Evolutionary conservation across 805 yeast genomes (phyloP).

Genomic region (Candida gorgasii): DNA sequence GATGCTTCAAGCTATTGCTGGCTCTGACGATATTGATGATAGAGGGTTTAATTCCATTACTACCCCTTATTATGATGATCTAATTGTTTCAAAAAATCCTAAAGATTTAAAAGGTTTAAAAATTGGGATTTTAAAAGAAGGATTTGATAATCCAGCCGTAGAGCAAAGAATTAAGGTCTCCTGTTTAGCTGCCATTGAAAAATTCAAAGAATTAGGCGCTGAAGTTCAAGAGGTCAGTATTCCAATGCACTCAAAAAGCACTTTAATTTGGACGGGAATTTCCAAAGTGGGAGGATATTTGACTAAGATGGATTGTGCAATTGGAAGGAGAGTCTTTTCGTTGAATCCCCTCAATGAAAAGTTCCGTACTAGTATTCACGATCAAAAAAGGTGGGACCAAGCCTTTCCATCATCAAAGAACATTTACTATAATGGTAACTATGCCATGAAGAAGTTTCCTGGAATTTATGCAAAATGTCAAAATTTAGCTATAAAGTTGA

Average conservation of each 20-base stretch:
- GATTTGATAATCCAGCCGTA: constrained; percentile 33
- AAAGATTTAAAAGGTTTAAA: constrained; percentile 27
- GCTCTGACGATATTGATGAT: constrained; percentile 36
- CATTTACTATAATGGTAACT: constrained; percentile 30
- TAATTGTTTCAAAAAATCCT: constrained; percentile 8
- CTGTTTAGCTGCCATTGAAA: constrained; percentile 27
- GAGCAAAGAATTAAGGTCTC: constrained; percentile 26
- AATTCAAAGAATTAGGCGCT: constrained; percentile 30
- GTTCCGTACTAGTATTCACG: constrained; percentile 3
- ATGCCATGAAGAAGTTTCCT: constrained; percentile 30
- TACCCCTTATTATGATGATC: constrained; percentile 24
- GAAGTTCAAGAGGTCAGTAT: constrained; percentile 33
- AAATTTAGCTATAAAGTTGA: constrained; percentile 31
- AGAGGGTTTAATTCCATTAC: constrained; percentile 21
- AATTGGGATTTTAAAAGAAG: constrained; percentile 34
- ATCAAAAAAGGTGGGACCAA: constrained; percentile 19
- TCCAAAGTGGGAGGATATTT: constrained; percentile 24
- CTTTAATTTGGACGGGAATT: constrained; percentile 38
- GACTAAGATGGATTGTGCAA: constrained; percentile 16
- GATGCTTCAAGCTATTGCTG: constrained; percentile 33
- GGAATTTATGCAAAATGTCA: constrained; percentile 32
- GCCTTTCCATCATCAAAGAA: constrained; percentile 21
- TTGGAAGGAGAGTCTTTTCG: constrained; percentile 22
- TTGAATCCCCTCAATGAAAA: constrained; percentile 19
- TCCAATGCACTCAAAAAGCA: constrained; percentile 36